Percentiles rank a stretch among this genome's conserved stretches.
Conservation (phyloP, 352 stramenopile species). For the Phytophthora ohioensis region DNA sequence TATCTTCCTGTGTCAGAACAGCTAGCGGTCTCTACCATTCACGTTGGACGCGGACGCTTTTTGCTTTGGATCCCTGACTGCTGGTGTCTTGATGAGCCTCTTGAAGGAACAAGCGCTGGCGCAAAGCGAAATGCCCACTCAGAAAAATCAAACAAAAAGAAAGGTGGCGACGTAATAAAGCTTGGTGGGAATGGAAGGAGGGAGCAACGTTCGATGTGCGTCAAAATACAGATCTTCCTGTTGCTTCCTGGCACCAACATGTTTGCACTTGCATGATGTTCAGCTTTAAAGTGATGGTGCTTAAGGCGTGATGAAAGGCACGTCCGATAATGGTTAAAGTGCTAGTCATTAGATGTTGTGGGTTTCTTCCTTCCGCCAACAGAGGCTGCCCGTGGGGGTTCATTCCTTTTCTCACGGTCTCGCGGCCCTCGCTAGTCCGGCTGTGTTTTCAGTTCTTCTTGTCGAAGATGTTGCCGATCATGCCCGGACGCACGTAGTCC, state of each 20-base stretch:
- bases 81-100: slow-evolving; percentile 21
- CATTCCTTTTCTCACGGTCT: slow-evolving; percentile 7
- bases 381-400: slow-evolving; percentile 11
- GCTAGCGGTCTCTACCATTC: slow-evolving; percentile 6
- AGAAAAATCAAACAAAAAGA: slow-evolving; percentile 28
- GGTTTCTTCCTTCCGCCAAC: slow-evolving; percentile 8
- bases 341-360: slow-evolving; percentile 8
- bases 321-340: not conserved
- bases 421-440: slow-evolving; percentile 2
- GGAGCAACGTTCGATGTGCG: slow-evolving; percentile 13
- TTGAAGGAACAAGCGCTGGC: slow-evolving; percentile 26
- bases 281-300: too few relatives aligned
- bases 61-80: slow-evolving; percentile 18
- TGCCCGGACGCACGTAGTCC: slow-evolving; percentile 91
- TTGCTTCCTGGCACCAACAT: slow-evolving; percentile 5
- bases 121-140: slow-evolving; percentile 4
- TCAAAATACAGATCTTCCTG: slow-evolving; percentile 18
- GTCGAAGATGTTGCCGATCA: slow-evolving; percentile 70
- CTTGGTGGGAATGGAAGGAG: slow-evolving; percentile 2
- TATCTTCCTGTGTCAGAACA: slow-evolving; percentile 22
- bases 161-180: slow-evolving; percentile 33
- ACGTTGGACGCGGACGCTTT: slow-evolving; percentile 10
- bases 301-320: not conserved
- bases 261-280: not conserved
- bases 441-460: slow-evolving; percentile 39